Base-by-base conservation (phyloP, 495 filamentous ascomycete species). In the Xylaria venustula region DNA sequence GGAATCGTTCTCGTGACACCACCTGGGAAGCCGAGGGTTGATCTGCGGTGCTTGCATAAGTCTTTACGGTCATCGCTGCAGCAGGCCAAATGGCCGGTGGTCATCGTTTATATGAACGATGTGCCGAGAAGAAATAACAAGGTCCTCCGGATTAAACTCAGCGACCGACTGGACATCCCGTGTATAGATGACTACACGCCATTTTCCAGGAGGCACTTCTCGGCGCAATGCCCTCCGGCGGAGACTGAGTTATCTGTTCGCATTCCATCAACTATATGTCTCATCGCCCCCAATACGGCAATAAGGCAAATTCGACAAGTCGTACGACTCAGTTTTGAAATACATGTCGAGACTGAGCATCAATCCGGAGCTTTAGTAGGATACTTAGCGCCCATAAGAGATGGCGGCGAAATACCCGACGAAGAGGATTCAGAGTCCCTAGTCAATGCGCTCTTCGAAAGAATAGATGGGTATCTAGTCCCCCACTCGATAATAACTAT, bases 111-210 rank as follows among this genome's bases (percentile, higher is more conserved):
- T 55, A 79, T 80, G 77, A 69, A 78, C 15, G 68, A 70, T 23
- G 54, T 79, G 11, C 77, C 77, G 5, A 75, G 67, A 62, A 70
- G 68, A 6, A 78, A 79, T 51, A 77, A 77, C 70, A 80, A 80
- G 58, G 66, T 79, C 1, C 62, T 79, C 30, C 73, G 77, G 7
- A 77, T 79, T 52, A 74, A 71, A 61, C 64, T 80, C 15, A 67
- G 64, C 3, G 64, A 77, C 45, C 67, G 77, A 3, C 50, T 79
- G 14, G 47, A 63, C 9, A 41, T 80, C 30, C 64, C 68, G 2
- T 51, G 67, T 6, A 53, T 75, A 6, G 71, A 71, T 3, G 67
- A 74, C 15, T 62, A 64, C 6, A 77, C 66, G 1, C 65, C 61
- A 28, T 28, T 66, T 44, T 60, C 61, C 11, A 42, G 69, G 25